These are phyloP conservation scores for Cordyceps cicadae DNA, from an alignment of 2,329 filamentous ascomycete species.

Conservation along the genomic window DNA sequence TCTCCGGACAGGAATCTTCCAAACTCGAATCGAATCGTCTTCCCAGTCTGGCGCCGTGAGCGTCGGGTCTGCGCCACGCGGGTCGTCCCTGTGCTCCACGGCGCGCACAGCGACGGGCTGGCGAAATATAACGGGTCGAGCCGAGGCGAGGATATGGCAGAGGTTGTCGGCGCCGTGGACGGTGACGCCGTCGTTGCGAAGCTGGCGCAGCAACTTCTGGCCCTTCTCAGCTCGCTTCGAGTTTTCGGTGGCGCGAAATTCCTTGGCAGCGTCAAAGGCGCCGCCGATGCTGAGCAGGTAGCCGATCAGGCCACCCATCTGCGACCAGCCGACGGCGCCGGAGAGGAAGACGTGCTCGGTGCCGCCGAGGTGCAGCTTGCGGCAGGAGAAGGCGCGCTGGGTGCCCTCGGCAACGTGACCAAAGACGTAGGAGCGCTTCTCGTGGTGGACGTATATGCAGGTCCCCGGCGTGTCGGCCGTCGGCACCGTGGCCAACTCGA, in stretches of 20 bases:
- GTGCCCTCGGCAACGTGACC: slow-evolving; percentile 77
- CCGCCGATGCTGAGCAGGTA: slow-evolving; percentile 80
- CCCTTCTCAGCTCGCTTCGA: slow-evolving; percentile 32
- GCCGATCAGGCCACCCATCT: slow-evolving; percentile 74
- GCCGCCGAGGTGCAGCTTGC: slow-evolving; percentile 55
- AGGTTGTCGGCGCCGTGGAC: slow-evolving; percentile 78
- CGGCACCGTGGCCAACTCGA: slow-evolving; percentile 72
- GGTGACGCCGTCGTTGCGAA: slow-evolving; percentile 36
- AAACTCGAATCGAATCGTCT: slow-evolving; percentile 72
- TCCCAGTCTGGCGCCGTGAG: slow-evolving; percentile 56
- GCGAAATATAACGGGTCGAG: slow-evolving; percentile 76
- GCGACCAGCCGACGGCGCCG: slow-evolving; percentile 66
- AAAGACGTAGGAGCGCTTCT: slow-evolving; percentile 75
- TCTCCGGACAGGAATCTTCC: slow-evolving; percentile 57
- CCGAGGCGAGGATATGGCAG: slow-evolving; percentile 71
- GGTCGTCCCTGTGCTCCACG: slow-evolving; percentile 54
- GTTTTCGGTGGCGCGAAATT: slow-evolving; percentile 32
- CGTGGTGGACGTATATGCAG: slow-evolving; percentile 68
- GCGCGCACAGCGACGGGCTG: slow-evolving; percentile 68
- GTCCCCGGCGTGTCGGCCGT: slow-evolving; percentile 84
- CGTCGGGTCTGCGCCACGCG: slow-evolving; percentile 18
- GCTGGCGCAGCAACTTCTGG: slow-evolving; percentile 19
- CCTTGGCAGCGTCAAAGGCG: slow-evolving; percentile 40
- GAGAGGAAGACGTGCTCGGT: slow-evolving; percentile 75
- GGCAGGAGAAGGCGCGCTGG: slow-evolving; percentile 66